phyloP scores from a whole-genome alignment of 495 filamentous ascomycete genomes.

The Platismatia glauca region DNA sequence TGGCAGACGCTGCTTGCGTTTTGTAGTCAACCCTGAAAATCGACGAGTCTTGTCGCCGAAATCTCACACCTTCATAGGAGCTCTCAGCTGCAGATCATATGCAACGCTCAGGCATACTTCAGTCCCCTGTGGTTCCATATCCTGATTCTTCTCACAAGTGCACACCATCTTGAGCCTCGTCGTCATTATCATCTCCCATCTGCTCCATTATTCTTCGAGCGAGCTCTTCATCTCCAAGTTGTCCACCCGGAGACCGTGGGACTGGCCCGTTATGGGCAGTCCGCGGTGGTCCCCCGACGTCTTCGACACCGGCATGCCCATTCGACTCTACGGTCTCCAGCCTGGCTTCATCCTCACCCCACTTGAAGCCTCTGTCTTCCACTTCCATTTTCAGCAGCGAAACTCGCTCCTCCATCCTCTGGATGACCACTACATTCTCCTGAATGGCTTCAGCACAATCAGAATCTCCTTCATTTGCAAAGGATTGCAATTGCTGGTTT shows the following conservation, averaged over 20 bases:
- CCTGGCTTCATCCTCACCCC: slow-evolving; percentile 47
- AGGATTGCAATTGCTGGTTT: slow-evolving; percentile 59
- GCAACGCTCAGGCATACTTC: background rate
- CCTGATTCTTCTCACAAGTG: slow-evolving; percentile 41
- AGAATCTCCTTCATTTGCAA: slow-evolving; percentile 46
- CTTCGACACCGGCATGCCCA: slow-evolving; percentile 24
- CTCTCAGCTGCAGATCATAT: background rate
- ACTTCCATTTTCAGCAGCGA: slow-evolving; percentile 61
- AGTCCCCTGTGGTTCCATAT: background rate
- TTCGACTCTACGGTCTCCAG: slow-evolving; percentile 26
- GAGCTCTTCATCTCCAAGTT: slow-evolving; percentile 40
- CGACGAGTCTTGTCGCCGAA: background rate
- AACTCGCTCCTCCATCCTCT: slow-evolving; percentile 64
- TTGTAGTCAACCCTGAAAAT: background rate
- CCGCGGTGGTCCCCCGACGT: slow-evolving; percentile 12
- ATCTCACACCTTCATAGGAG: background rate
- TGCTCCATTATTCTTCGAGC: slow-evolving; percentile 37
- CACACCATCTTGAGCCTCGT: slow-evolving; percentile 46
- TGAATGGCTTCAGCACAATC: slow-evolving; percentile 55
- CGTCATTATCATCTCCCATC: slow-evolving; percentile 36
- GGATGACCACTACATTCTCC: slow-evolving; percentile 71
- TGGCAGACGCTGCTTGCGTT: background rate
- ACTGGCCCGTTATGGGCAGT: slow-evolving; percentile 20
- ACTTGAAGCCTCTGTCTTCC: slow-evolving; percentile 61
- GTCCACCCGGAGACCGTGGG: slow-evolving; percentile 21